A percentile compares a stretch with the other conserved stretches of the same genome.
phyloP scores from a whole-genome alignment of 257 asterid species.

The Primulina tabacum region DNA sequence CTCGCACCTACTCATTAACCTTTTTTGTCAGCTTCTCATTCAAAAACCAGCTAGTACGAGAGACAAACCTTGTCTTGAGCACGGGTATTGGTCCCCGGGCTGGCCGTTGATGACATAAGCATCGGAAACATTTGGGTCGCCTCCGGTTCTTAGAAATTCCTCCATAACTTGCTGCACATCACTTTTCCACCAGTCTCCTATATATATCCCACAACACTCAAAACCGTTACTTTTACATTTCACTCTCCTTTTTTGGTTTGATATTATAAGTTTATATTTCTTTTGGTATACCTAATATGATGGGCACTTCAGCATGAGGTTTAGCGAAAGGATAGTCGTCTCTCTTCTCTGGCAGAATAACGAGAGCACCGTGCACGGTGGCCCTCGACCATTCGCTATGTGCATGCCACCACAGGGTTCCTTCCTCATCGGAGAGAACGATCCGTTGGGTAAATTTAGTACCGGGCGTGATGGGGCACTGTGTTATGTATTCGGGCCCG shows the following conservation, averaged over 20 bases:
- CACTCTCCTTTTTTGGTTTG: not conserved
- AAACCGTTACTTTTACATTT: not conserved
- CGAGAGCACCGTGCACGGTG: slow-evolving; percentile 48
- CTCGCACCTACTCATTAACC: no score
- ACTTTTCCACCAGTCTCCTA: slow-evolving; percentile 68
- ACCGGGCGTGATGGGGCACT: slow-evolving; percentile 53
- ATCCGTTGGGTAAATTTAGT: slow-evolving; percentile 34
- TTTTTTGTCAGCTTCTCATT: no score
- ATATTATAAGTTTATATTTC: no score
- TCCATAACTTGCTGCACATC: slow-evolving; percentile 32
- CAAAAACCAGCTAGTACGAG: no score
- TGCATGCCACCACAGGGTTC: slow-evolving; percentile 66
- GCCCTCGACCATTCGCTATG: slow-evolving; percentile 50
- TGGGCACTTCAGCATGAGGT: slow-evolving; percentile 47
- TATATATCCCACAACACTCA: not conserved
- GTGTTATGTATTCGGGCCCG: slow-evolving; percentile 54
- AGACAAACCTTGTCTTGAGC: slow-evolving; percentile 42
- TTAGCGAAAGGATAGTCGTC: slow-evolving; percentile 39
- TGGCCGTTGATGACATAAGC: slow-evolving; percentile 62
- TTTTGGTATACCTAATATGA: slow-evolving; percentile 39
- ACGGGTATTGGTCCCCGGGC: slow-evolving; percentile 53
- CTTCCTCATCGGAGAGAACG: slow-evolving; percentile 42
- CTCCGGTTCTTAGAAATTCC: slow-evolving; percentile 39
- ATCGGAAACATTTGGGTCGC: slow-evolving; percentile 48
- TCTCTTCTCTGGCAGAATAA: slow-evolving; percentile 30